phyloP scores from a whole-genome alignment of 345 rosid species.

The Eutrema yunnanense region DNA sequence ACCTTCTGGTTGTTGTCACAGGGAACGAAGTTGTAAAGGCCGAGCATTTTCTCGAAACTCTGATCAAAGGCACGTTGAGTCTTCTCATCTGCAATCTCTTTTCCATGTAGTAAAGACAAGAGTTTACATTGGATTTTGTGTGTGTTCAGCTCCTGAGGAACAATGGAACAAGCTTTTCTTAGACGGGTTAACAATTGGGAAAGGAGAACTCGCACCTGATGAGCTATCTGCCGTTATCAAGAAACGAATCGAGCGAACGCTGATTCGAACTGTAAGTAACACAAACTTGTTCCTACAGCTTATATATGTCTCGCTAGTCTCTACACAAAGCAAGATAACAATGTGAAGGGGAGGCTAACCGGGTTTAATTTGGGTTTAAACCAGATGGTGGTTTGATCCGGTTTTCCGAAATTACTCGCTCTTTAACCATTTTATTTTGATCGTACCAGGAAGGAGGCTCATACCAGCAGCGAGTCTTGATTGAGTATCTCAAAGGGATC shows the following conservation, averaged over 20 bases:
- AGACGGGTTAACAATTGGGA: conserved; percentile 59
- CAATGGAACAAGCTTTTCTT: conserved; percentile 69
- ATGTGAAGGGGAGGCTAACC: neutral
- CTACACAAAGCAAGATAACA: neutral
- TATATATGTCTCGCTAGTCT: neutral
- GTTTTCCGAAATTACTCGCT: neutral
- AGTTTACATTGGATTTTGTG: conserved; percentile 14
- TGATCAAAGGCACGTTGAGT: conserved; percentile 49
- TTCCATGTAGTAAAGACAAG: neutral
- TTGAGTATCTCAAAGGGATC: conserved; percentile 73
- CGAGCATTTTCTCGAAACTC: conserved; percentile 64
- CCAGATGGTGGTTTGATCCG: neutral
- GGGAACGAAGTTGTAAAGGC: conserved; percentile 68
- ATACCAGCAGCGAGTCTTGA: conserved; percentile 71
- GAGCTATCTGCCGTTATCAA: conserved; percentile 64
- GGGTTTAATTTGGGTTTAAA: neutral
- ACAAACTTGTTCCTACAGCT: neutral
- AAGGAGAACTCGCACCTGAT: conserved; percentile 59
- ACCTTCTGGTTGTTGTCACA: conserved; percentile 29
- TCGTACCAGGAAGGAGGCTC: conserved; percentile 86
- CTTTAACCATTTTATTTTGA: neutral
- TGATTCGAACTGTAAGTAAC: conserved; percentile 73
- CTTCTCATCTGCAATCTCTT: conserved; percentile 14
- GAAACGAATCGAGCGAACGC: conserved; percentile 69
- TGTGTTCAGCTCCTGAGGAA: conserved; percentile 73